These are phyloP conservation scores for Cryptosporidium muris DNA, from an alignment of 169 alveolate genomes.

Conservation along the genomic window DNA sequence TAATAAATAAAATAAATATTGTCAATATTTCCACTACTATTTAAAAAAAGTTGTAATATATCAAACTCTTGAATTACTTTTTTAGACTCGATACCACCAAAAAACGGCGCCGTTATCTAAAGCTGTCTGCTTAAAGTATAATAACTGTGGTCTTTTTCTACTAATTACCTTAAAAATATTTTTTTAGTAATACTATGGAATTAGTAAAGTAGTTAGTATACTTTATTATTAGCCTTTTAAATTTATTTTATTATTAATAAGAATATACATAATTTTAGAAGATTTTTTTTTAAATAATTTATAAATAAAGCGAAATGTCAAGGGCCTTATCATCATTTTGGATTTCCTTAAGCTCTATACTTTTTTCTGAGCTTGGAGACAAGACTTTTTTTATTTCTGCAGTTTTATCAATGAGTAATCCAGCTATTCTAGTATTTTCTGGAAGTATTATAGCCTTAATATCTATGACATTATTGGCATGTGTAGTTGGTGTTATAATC, in stretches of 20 bases:
- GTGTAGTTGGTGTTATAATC: conserved; percentile 73
- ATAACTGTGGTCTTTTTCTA: no score
- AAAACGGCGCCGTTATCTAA: no score
- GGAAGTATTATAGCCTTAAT: conserved; percentile 77
- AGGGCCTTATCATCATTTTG: conserved; percentile 33
- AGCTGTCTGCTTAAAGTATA: no score
- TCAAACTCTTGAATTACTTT: no score
- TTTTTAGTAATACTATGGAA: no score
- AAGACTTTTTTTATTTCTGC: conserved; percentile 81
- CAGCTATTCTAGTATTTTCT: conserved; percentile 73
- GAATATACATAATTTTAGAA: neutral
- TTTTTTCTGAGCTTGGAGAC: conserved; percentile 82
- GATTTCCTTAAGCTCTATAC: conserved; percentile 70
- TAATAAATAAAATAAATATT: neutral
- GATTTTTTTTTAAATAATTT: neutral
- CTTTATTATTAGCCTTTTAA: no score
- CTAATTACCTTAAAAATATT: no score
- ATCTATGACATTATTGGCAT: conserved; percentile 78
- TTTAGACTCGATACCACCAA: no score
- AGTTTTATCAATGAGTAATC: conserved; percentile 75
- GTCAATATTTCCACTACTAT: neutral
- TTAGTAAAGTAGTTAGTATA: no score
- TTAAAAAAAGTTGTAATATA: no score
- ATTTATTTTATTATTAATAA: no score
- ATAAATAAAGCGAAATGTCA: conserved; percentile 1